Evolutionary conservation across 441 rosid genomes (phyloP).

Genomic region (Omphalea diandra): DNA sequence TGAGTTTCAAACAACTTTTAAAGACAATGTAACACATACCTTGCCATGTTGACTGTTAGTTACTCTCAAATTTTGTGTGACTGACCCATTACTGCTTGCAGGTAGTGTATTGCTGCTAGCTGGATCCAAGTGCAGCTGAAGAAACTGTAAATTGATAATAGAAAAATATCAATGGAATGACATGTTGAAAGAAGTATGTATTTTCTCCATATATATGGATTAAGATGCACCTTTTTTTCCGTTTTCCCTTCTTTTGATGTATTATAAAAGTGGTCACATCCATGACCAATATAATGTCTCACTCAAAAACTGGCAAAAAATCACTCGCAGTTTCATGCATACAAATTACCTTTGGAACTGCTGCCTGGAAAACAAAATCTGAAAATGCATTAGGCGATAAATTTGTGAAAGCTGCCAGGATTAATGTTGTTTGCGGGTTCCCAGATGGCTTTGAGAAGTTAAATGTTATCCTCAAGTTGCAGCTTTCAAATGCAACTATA

Average conservation of each 20-base stretch:
- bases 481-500: conserved; percentile 81
- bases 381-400: conserved; percentile 57
- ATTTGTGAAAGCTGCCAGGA: conserved; percentile 77
- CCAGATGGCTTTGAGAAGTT: conserved; percentile 78
- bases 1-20: not conserved
- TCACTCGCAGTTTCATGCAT: not conserved
- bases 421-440: conserved; percentile 63
- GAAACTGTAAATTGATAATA: conserved; percentile 58
- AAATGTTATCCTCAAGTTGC: conserved; percentile 74
- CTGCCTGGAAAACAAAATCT: conserved; percentile 94
- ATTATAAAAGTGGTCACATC: no score
- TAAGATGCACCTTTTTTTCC: no score
- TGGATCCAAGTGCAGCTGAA: conserved; percentile 92
- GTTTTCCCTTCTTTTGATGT: no score
- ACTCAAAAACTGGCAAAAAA: not conserved
- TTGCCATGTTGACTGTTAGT: conserved; percentile 95
- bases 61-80: conserved; percentile 70
- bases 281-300: not conserved
- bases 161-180: conserved; percentile 15
- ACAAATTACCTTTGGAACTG: conserved; percentile 92
- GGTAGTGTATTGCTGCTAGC: conserved; percentile 78
- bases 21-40: conserved; percentile 42
- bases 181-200: not conserved
- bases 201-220: not conserved
- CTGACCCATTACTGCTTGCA: conserved; percentile 55